Base-by-base conservation (phyloP, 2,329 filamentous ascomycete species). In the Pleoardoris graminearum region DNA sequence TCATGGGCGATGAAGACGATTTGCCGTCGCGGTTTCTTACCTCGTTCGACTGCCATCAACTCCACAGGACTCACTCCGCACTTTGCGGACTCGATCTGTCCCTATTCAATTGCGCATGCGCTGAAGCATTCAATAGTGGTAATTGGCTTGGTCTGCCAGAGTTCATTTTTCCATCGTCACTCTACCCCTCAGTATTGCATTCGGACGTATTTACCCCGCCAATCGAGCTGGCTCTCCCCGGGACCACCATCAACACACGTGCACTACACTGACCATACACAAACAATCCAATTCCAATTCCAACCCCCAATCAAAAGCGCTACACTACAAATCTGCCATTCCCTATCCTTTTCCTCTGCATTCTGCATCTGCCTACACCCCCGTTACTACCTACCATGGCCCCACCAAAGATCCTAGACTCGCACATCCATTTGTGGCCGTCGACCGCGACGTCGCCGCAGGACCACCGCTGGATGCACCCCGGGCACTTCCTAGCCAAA, bases 341-440 rank as follows among this genome's bases (percentile, higher is more conserved):
- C 7, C 14, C 8, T 36, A 7, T 4, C 14, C n/a, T 17, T 36
- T 16, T 16, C 4, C 8, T 17, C 33, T 4, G 5, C 14, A n/a
- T 16, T 36, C 5, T 17, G 14, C 8, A 16, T 17, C 33, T 32
- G 4, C 14, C n/a, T 17, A 3, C 33, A 36, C 14, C 16, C 8
- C 33, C 12, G 5, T 16, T 4, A 16, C 33, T 33, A 44, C 23
- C 42, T 38, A 51, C 23, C 17, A 70, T 72, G 69, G 38, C 66
- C 12, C 56, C 60, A 3, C 57, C 53, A 35, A 58, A 57, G 23
- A 86, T 96, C 68, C 85, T 97, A 73, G 92, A 97, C 78, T 88
- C 90, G 33, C 93, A 97, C 79, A 88, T 97, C 75, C 92, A 97
- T 77, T 85, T 97, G 67, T 96, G 85, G 79, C 89, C 90, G 38